A percentile compares a stretch with the other conserved stretches of the same genome.
Conservation (phyloP, 768 basidiomycete species). For the Xerocomellus amylosporus region DNA sequence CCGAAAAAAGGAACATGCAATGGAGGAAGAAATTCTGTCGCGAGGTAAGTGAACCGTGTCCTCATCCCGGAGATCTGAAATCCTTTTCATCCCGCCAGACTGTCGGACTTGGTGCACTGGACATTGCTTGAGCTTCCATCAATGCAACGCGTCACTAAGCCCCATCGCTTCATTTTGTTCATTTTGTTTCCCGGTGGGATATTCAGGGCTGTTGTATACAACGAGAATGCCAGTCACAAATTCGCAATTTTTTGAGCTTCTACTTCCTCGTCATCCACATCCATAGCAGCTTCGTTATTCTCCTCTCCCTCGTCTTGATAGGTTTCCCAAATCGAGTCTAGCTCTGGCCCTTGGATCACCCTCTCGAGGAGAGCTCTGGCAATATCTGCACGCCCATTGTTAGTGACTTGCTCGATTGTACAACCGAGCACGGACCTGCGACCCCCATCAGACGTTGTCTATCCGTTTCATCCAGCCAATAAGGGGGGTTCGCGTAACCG, state of each 20-base stretch:
- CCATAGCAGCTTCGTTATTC: constrained; percentile 36
- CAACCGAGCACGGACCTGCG: constrained; percentile 41
- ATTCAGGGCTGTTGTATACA: background rate
- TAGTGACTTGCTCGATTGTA: constrained; percentile 1
- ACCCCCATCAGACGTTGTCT: constrained; percentile 44
- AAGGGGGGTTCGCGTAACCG: constrained; percentile 63
- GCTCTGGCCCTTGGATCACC: constrained; percentile 71
- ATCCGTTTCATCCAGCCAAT: constrained; percentile 48
- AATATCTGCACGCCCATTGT: constrained; percentile 40
- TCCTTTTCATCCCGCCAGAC: constrained; percentile 10
- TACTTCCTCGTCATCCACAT: constrained; percentile 60
- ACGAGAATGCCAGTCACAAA: constrained; percentile 2
- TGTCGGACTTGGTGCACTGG: constrained; percentile 14
- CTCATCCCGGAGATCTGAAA: background rate
- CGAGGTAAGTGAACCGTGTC: constrained; percentile 32
- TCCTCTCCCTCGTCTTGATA: constrained; percentile 50
- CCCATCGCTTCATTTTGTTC: background rate
- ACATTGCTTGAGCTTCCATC: constrained; percentile 11
- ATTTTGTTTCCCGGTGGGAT: background rate
- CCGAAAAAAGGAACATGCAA: constrained; percentile 42
- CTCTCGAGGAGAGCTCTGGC: constrained; percentile 60
- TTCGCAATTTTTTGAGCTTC: constrained; percentile 29
- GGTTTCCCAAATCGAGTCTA: constrained; percentile 61
- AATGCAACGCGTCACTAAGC: background rate
- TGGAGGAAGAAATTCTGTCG: constrained; percentile 60